Conservation (phyloP, 805 yeast species). For the Nakazawaea anatomiae region DNA sequence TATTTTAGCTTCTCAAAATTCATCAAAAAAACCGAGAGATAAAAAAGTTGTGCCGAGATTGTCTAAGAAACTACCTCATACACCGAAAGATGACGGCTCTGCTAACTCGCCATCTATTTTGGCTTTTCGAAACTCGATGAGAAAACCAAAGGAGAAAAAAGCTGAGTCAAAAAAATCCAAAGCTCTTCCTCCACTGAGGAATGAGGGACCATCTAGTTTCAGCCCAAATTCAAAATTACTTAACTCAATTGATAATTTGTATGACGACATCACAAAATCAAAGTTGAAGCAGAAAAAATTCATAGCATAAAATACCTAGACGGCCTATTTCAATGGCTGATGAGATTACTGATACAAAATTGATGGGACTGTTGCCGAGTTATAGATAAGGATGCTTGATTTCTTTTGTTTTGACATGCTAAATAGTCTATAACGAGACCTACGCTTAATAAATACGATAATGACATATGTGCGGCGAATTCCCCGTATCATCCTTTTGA, state of each 20-base stretch:
- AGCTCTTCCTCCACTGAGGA: background rate
- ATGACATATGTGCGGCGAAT: background rate
- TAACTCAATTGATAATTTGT: background rate
- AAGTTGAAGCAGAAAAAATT: background rate
- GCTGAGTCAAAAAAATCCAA: no score
- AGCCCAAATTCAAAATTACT: background rate
- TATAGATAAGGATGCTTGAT: no score
- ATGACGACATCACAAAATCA: background rate
- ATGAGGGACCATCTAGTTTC: background rate
- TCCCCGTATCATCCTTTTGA: background rate
- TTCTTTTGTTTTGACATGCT: no score
- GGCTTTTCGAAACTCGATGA: no score
- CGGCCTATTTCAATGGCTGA: background rate
- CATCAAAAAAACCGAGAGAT: background rate
- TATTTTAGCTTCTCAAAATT: background rate
- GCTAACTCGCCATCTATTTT: no score
- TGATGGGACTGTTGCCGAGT: no score
- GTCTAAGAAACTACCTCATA: no score
- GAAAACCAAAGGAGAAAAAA: no score
- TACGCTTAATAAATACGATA: no score
- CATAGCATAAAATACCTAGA: background rate
- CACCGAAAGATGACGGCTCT: no score
- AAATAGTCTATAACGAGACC: no score
- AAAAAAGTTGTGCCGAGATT: background rate
- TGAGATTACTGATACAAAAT: background rate